Evolutionary conservation across 179 eudicot species (phyloP), one percentile per base, ranked within the genome.

Genomic region (Nepenthes alata): DNA sequence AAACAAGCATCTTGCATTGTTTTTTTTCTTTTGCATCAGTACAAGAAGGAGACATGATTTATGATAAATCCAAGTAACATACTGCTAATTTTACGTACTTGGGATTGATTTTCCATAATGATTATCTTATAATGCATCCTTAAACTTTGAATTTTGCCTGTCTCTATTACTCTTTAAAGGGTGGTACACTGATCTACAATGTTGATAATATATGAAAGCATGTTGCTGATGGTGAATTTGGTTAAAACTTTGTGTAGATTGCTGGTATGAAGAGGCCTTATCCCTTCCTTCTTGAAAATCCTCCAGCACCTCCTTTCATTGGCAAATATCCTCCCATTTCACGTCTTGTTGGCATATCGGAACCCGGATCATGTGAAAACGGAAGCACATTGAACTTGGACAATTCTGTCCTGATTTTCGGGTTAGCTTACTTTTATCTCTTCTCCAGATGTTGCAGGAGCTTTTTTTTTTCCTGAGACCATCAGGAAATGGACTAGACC

Each of bases 251-350:
- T 54, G 67, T 73, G 67, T 71, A 83, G 94, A 78, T 67, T 79
- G 68, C 69, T 76, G 88, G 91, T 47, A 58, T 71, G 69, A 91
- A 91, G 75, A 79, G 94, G 60, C 59, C 80, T 34, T 78, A 81
- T 68, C 87, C 94, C 10, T 81, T 76, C 37, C 62, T 81, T 57
- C 7, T 74, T 12, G 88, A 85, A 34, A 66, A 66, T 64, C 80
- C 80, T 49, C 60, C 81, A n/a, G 77, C 74, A 60, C 85, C 88
- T 1, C 56, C 78, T 58, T 80, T 81, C 64, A 67, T 72, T 11
- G 52, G 65, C 67, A 81, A 73, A 53, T 64, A 74, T 37, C 61
- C 72, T 63, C 76, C 81, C 3, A 10, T 64, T 5, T 64, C 58
- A 47, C 60, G 57, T 51, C 65, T 73, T 14, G 55, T 68, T 13